These are phyloP conservation scores for Backusella mclennaniae DNA, from an alignment of 192 early-diverging fungal genomes.

Conservation along the genomic window DNA sequence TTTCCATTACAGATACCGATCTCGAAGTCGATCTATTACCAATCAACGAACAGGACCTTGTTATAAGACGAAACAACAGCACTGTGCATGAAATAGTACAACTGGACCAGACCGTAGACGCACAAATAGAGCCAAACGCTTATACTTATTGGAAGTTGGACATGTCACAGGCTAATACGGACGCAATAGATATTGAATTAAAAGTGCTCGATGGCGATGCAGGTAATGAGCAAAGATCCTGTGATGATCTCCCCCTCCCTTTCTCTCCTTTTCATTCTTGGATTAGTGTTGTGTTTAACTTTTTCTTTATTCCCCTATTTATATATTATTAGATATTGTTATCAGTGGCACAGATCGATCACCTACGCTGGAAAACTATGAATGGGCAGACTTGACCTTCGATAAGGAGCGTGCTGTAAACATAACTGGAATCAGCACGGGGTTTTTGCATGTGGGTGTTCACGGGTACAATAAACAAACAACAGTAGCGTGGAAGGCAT, in stretches of 20 bases:
- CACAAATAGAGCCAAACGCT: not conserved
- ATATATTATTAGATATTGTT: conserved; percentile 41
- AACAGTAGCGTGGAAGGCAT: conserved; percentile 5
- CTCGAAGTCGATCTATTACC: conserved; percentile 77
- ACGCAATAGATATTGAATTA: conserved; percentile 8
- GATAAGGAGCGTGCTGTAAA: conserved; percentile 10
- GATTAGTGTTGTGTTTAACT: not conserved
- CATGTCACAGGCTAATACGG: not conserved
- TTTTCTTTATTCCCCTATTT: not conserved
- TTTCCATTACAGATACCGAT: conserved; percentile 77
- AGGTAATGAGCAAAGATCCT: conserved; percentile 7
- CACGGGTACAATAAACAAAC: conserved; percentile 31
- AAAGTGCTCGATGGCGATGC: conserved; percentile 25
- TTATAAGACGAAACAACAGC: conserved; percentile 12
- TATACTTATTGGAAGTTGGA: conserved; percentile 21
- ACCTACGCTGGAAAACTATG: conserved; percentile 42
- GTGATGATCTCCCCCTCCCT: not conserved
- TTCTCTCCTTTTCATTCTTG: not conserved
- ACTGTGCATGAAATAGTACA: conserved; percentile 21
- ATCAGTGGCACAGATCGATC: conserved; percentile 24
- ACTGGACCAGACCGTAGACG: not conserved
- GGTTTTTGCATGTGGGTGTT: conserved; percentile 39
- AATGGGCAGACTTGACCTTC: conserved; percentile 46
- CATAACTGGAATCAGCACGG: conserved; percentile 10
- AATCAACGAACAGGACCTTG: conserved; percentile 21